Base-by-base conservation (phyloP, 2,329 filamentous ascomycete species). In the Penicillium sumatraense region DNA sequence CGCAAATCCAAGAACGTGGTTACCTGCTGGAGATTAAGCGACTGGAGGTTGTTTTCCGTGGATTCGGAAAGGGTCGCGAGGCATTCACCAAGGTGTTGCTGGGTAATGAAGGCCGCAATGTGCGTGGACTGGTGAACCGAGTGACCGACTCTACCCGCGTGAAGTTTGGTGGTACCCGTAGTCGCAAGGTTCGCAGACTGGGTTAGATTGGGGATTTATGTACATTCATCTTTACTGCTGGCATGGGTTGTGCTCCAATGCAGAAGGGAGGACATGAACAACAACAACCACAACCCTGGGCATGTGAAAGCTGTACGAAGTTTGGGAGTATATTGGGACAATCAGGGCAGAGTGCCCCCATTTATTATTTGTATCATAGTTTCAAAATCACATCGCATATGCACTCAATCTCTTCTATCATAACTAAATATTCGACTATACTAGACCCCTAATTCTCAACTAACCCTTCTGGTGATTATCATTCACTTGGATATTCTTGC, bases 111-210 rank as follows among this genome's bases (percentile, higher is more conserved):
- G 95, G 95, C 54, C 87, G 85, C 70, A 74, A 86, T 66, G 76
- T 98, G 62, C 85, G 91, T 64, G 80, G 83, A 27, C 86, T 89
- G 78, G 89, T 99, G 62, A 80, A 86, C 38, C 87, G 87, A 65
- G 89, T 99, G 58, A 87, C 90, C 27, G 95, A 99, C 78, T 83
- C 86, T 36, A 98, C 93, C 52, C 89, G 89, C 68, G 76, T 98
- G 75, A 99, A 99, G 81, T 96, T 98, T 81, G 95, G 93, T 77
- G 96, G 95, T 70, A 91, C 90, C 35, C 90, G 93, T 76, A 93
- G 91, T 80, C 85, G 84, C 74, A 90, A 88, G 73, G 89, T 87
- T 35, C 93, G 93, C 77, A 89, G 95, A 79, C 78, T 98, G 79
- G 85, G 86, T 76, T 89, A 65, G 67, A 35, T 27, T 23, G 40